phyloP scores from a whole-genome alignment of 1,284 basidiomycete species.

The Coriolopsis trogii region DNA sequence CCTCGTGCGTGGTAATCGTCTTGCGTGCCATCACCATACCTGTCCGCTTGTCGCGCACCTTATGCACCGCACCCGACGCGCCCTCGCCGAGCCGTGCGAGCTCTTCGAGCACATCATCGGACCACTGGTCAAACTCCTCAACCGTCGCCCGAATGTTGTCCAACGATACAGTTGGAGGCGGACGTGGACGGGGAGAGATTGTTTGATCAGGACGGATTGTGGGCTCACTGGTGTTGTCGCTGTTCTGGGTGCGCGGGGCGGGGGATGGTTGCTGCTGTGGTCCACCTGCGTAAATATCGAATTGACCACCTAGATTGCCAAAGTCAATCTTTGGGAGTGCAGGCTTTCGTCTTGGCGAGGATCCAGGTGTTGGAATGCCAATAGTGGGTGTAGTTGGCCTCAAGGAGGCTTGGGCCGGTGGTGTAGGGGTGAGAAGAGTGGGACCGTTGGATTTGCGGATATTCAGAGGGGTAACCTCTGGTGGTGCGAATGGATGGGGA shows the following conservation, averaged over 20 bases:
- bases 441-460: conserved; percentile 42
- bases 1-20: conserved; percentile 94
- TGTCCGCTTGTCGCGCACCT: conserved; percentile 81
- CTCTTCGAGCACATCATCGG: conserved; percentile 75
- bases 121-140: conserved; percentile 50
- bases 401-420: conserved; percentile 18
- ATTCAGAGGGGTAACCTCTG: conserved; percentile 43
- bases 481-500: conserved; percentile 39
- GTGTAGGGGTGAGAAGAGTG: conserved; percentile 28
- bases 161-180: conserved; percentile 33
- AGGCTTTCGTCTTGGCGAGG: conserved; percentile 28
- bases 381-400: conserved; percentile 28
- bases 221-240: conserved; percentile 48
- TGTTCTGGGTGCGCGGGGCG: conserved; percentile 36
- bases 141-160: conserved; percentile 38
- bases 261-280: conserved; percentile 28
- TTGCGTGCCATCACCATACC: conserved; percentile 90
- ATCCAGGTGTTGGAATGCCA: conserved; percentile 21
- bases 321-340: conserved; percentile 36
- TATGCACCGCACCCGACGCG: conserved; percentile 93
- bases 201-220: conserved; percentile 54
- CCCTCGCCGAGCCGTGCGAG: conserved; percentile 88
- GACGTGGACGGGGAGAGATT: conserved; percentile 31
- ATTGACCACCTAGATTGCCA: conserved; percentile 27
- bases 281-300: conserved; percentile 34